Evolutionary conservation across 2,329 filamentous ascomycete genomes (phyloP).

Genomic region (Atkinsonella hypoxylon): DNA sequence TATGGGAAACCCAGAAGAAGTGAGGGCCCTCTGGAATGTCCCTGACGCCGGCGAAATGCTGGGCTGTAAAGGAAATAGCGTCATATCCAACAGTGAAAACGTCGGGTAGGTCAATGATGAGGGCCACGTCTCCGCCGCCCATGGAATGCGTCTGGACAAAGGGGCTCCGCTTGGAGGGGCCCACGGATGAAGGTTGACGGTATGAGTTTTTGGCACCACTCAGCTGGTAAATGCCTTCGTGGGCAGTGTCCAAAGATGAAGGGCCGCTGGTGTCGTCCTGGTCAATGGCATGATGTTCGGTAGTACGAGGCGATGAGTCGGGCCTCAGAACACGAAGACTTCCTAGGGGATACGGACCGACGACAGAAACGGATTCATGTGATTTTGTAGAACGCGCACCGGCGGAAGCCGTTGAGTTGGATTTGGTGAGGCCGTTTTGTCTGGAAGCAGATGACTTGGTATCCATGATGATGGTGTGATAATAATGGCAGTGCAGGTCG

Average conservation of each 20-base stretch:
- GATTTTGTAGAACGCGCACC: constrained; percentile 21
- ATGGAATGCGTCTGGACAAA: constrained; percentile 16
- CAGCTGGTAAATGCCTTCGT: constrained; percentile 1
- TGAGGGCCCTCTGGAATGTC: constrained; percentile 44
- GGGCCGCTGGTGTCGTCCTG: constrained; percentile 16
- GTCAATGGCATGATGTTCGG: not conserved
- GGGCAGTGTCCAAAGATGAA: constrained; percentile 19
- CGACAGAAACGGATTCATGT: constrained; percentile 24
- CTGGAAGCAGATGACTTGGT: constrained; percentile 11
- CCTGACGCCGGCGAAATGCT: constrained; percentile 39
- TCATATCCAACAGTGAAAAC: constrained; percentile 43
- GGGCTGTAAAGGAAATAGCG: constrained; percentile 33
- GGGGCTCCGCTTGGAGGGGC: constrained; percentile 2
- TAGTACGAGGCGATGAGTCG: constrained; percentile 8
- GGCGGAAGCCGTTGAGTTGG: constrained; percentile 19
- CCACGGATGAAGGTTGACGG: not conserved
- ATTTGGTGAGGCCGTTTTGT: constrained; percentile 21
- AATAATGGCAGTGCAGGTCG: not conserved
- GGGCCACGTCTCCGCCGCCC: constrained; percentile 36
- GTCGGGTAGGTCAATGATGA: constrained; percentile 39
- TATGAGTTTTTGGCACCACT: not conserved
- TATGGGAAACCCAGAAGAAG: constrained; percentile 46
- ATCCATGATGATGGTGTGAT: constrained; percentile 12
- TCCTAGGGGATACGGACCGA: constrained; percentile 30
- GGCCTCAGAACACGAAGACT: constrained; percentile 27